These are phyloP conservation scores for Gynandropsis gynandra DNA, from an alignment of 345 rosid species.

Conservation along the genomic window DNA sequence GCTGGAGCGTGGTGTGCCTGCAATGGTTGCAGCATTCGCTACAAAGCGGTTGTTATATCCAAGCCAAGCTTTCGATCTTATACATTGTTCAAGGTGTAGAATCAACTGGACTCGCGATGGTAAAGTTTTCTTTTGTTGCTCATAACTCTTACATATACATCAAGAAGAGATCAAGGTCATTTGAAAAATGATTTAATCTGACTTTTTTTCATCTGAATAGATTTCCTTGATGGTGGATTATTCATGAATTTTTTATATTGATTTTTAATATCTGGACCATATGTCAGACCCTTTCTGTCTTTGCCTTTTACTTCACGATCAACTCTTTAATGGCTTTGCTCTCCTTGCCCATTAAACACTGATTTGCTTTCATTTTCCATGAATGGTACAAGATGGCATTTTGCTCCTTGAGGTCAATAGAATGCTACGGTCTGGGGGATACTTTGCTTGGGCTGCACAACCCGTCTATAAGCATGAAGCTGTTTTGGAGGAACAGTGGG, in stretches of 20 bases:
- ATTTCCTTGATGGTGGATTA: no score
- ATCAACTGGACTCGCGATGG: conserved; percentile 99
- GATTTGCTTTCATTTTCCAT: conserved; percentile 12
- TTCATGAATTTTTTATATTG: no score
- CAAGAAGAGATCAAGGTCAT: background rate
- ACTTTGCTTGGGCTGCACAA: conserved; percentile 99
- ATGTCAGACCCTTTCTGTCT: background rate
- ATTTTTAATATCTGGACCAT: no score
- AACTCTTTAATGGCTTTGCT: conserved; percentile 5
- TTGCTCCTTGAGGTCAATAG: conserved; percentile 94
- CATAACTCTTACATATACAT: conserved; percentile 13
- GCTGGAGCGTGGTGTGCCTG: conserved; percentile 98
- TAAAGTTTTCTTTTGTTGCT: conserved; percentile 27
- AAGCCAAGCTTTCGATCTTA: conserved; percentile 95
- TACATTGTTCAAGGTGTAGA: conserved; percentile 98
- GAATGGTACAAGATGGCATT: conserved; percentile 67
- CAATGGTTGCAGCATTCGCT: conserved; percentile 97
- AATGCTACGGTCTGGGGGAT: conserved; percentile 93
- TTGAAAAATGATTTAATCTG: background rate
- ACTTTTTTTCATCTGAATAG: no score
- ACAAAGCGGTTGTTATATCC: conserved; percentile 73
- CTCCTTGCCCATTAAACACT: conserved; percentile 8
- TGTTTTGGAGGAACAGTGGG: conserved; percentile 85
- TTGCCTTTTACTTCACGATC: background rate
- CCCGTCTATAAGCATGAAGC: conserved; percentile 95